Percentiles rank a stretch among this genome's conserved stretches.
Evolutionary conservation across 2,329 filamentous ascomycete species (phyloP).

Genomic region (Penicillium thymicola): DNA sequence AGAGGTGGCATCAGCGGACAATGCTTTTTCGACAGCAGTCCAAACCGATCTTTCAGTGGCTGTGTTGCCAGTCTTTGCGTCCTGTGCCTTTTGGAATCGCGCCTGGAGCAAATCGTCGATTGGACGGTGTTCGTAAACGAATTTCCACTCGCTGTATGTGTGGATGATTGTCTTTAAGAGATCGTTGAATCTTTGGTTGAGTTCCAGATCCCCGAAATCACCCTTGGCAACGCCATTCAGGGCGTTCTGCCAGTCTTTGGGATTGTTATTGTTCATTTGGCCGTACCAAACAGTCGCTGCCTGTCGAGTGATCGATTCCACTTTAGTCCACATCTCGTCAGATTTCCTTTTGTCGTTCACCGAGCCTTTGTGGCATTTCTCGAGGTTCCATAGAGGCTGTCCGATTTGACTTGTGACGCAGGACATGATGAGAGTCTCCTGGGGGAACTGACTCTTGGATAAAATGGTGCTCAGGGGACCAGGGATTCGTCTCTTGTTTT

Average conservation of each 20-base stretch:
- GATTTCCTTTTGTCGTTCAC: background rate
- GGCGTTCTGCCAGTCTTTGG: background rate
- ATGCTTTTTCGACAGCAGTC: background rate
- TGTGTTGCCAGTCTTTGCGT: background rate
- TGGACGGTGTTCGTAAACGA: background rate
- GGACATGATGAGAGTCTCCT: conserved; percentile 45
- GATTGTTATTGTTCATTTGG: background rate
- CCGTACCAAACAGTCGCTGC: background rate
- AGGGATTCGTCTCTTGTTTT: conserved; percentile 21
- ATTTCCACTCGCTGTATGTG: background rate
- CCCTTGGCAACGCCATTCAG: background rate
- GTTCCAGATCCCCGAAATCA: background rate
- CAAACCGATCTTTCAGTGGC: background rate
- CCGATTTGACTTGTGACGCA: conserved; percentile 37
- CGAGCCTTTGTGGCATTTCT: conserved; percentile 17
- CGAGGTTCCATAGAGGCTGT: conserved; percentile 23
- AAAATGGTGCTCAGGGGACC: conserved; percentile 46
- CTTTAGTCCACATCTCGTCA: background rate
- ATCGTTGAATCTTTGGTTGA: background rate
- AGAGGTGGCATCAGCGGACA: conserved; percentile 12
- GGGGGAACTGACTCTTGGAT: conserved; percentile 31
- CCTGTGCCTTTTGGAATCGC: background rate
- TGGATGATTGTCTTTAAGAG: background rate
- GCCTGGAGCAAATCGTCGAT: background rate
- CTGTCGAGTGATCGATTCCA: background rate